Evolutionary conservation across 495 filamentous ascomycete genomes (phyloP), one percentile per base, ranked within the genome.

Genomic region (Corynascus novoguineensis): DNA sequence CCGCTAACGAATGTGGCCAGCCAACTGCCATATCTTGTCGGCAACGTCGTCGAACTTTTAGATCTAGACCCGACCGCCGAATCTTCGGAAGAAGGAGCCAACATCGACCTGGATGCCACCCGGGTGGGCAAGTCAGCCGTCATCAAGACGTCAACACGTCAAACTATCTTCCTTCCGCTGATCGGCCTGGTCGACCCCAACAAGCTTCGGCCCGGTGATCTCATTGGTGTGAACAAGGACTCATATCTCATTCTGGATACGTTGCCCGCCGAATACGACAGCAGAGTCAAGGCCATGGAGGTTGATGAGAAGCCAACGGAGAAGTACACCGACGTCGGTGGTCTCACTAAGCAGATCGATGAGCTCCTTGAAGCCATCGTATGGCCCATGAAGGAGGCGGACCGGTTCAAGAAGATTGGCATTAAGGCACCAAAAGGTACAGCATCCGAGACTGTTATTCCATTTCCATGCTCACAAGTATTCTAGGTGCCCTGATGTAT

Each of bases 371-470:
- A 99, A 73, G 93, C 93, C 55, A 92, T 99, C 27, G 93, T 99
- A 47, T 96, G 90, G 95, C 93, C 93, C 7, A 99, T 99, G 93
- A 96, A 97, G 81, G 91, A 97, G 77, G 91, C 93, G 6, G 95
- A 97, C 64, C 81, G 90, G 46, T 99, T 99, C 76, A 97, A 96
- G 82, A 96, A 95, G 81, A 95, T 99, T 59, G 93, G 93, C 59
- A 97, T 99, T 78, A 99, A 99, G 78, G 91, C 93, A n/a, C 93
- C 93, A 8, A 99, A 99, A 73, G 93, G 93, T 97, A 83, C 55
- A 71, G 5, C 19, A 27, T 4, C n/a, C 21, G 10, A 21, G 22
- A 14, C 2, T 28, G 32, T 8, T 12, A 14, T 4, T 28, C 32
- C 14, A 0, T 45, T 19, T 25, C 37, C 19, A 32, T 28, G 41